Evolutionary conservation across 768 basidiomycete species (phyloP).

Genomic region (Boletus speciosus): DNA sequence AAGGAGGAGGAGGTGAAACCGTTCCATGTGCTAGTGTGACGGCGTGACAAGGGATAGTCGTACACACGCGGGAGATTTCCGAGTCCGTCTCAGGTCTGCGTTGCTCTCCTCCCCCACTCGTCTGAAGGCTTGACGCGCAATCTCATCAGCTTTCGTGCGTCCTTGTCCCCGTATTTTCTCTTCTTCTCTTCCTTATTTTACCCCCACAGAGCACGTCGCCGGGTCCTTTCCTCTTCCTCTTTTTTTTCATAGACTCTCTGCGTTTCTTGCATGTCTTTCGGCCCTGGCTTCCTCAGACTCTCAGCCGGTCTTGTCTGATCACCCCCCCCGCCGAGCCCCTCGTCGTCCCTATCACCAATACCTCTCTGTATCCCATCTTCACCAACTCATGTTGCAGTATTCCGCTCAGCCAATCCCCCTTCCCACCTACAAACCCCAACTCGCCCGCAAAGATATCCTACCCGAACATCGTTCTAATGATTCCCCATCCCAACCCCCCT

Average conservation of each 20-base stretch:
- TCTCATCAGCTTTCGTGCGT: slow-evolving; percentile 19
- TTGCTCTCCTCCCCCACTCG: slow-evolving; percentile 25
- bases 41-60: slow-evolving; percentile 1
- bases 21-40: slow-evolving; percentile 13
- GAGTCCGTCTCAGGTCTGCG: slow-evolving; percentile 12
- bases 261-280: slow-evolving; percentile 27
- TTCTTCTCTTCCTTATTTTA: neutral
- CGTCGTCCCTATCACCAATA: slow-evolving; percentile 31
- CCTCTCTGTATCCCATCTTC: slow-evolving; percentile 28
- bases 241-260: slow-evolving; percentile 5
- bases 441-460: slow-evolving; percentile 33
- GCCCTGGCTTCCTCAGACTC: slow-evolving; percentile 30
- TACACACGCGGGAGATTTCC: slow-evolving; percentile 10
- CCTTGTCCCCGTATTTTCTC: neutral
- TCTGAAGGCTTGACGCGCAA: slow-evolving; percentile 18
- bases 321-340: slow-evolving; percentile 27
- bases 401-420: slow-evolving; percentile 34
- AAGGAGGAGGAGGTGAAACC: too few relatives aligned
- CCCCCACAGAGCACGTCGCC: slow-evolving; percentile 2
- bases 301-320: slow-evolving; percentile 54
- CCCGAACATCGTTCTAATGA: slow-evolving; percentile 28
- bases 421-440: slow-evolving; percentile 29
- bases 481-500: slow-evolving; percentile 1
- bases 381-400: slow-evolving; percentile 59
- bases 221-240: neutral